Evolutionary conservation across 2,329 filamentous ascomycete genomes (phyloP), one percentile per base, ranked within the genome.

Genomic region (Aspergillus felis): DNA sequence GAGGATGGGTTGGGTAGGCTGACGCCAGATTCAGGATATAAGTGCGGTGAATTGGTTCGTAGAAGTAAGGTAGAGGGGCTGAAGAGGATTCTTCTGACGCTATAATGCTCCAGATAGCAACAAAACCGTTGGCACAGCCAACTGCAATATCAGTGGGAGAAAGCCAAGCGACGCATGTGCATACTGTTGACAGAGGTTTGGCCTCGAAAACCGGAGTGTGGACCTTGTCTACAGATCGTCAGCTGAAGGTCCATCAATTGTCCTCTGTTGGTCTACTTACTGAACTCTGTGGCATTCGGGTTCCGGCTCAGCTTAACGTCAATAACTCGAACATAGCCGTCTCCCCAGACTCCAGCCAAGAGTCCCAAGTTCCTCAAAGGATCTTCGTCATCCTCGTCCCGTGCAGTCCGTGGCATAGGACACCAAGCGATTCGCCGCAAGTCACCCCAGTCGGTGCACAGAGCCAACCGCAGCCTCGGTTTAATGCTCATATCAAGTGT

Each of bases 381-480:
- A 25, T 68, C 64, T 48, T 69, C 57, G 25, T 71, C 57, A 50
- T 76, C 68, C 12, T 71, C 63, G 1, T 70, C 61, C 24, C 71
- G 62, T n/a, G 59, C 53, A 44, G 61, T 66, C 50, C 73, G 71
- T 35, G 68, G 66, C 50, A 81, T 71, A 10, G 82, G 82, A 67
- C 83, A 85, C 84, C 84, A 88, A 58, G 78, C 75, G 28, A 87
- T 71, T 8, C 77, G 73, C 60, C 78, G 81, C 20, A 84, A 70
- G 56, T 82, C 77, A 2, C 84, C 84, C 78, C 82, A 85, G 24
- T 83, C 75, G 2, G 80, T 79, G 62, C 82, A 85, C n/a, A 87
- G 67, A 3, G 82, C 78, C 38, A 80, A 63, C 27, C 74, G 73
- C 46, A 86, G 73, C 48, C 68, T 66, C 3, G 84, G 84, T 17